Conservation (phyloP, 768 basidiomycete genomes). For the Boletus bicolor region DNA sequence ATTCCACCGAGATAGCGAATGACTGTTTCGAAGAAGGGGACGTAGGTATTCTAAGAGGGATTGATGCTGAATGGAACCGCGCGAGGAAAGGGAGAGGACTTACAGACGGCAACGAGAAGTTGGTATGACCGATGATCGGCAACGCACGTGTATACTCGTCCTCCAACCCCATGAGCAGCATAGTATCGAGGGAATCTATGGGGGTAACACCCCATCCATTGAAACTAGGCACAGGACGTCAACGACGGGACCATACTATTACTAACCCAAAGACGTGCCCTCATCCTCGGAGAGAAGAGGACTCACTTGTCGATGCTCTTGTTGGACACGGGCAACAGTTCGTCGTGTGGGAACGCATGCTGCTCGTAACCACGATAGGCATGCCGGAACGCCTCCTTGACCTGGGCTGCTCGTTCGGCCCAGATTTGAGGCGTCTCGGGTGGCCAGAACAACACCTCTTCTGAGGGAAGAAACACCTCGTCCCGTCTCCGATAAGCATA, state of each 20-base stretch:
- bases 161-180: conserved; percentile 74
- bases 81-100: neutral
- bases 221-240: conserved; percentile 43
- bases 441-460: neutral
- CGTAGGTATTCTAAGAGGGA: conserved; percentile 26
- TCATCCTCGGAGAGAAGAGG: too few species aligned
- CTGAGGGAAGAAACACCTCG: neutral
- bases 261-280: neutral
- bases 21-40: conserved; percentile 76
- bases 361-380: conserved; percentile 64
- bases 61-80: neutral
- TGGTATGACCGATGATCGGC: conserved; percentile 43
- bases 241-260: neutral
- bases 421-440: conserved; percentile 36
- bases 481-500: conserved; percentile 10
- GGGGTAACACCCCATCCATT: conserved; percentile 79
- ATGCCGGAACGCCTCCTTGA: conserved; percentile 60
- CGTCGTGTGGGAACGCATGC: conserved; percentile 63
- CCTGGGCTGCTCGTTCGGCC: conserved; percentile 50
- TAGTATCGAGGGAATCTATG: conserved; percentile 82
- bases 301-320: conserved; percentile 49
- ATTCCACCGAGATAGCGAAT: conserved; percentile 90
- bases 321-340: conserved; percentile 53
- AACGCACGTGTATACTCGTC: conserved; percentile 68
- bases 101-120: conserved; percentile 48